Evolutionary conservation across 192 early-diverging fungal species (phyloP), one percentile per base, ranked within the genome.

Genomic region (Coemansia guatemalensis): DNA sequence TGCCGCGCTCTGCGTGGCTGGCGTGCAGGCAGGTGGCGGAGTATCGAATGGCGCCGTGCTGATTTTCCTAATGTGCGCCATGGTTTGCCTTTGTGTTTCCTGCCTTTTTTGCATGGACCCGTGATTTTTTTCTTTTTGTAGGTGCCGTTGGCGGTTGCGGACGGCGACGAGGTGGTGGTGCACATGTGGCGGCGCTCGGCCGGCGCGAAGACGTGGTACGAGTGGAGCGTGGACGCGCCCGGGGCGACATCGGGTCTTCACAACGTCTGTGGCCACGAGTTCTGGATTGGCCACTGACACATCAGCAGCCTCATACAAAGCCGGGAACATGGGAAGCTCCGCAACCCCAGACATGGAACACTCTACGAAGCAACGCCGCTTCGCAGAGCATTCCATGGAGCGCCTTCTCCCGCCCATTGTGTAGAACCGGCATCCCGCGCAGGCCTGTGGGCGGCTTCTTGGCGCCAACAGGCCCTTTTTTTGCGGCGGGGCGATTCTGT

Each of bases 121-220:
- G 7, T 35, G 33, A 11, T 35, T 35, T 1, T 35, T 6, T 51
- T 47, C 11, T n/a, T 20, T 24, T 32, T 87, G 53, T 68, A 85
- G 83, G 83, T 69, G 1, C 96, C 97, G 5, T 58, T 97, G 25
- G 78, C 82, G 58, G 83, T 92, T n/a, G 81, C 82, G 8, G 62
- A 75, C 8, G 87, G 85, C 5, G 72, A 87, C 11, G 58, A 56
- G 2, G 69, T 99, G 1, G 72, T 78, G 8, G 75, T 94, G 12
- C 83, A 91, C 62, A 90, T 97, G 69, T 99, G 97, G 96, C 71
- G 97, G 24, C 74, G 85, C 44, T 83, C 90, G n/a, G 82, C 86
- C 52, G 75, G 68, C 18, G 65, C 90, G 39, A 96, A 94, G 62
- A 92, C 94, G 11, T 99, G 97, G 97, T 97, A 98, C 70, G 97